Percentiles rank a stretch among this genome's conserved stretches.
phyloP scores from a whole-genome alignment of 2,329 filamentous ascomycete species.

The Diaporthe eres region DNA sequence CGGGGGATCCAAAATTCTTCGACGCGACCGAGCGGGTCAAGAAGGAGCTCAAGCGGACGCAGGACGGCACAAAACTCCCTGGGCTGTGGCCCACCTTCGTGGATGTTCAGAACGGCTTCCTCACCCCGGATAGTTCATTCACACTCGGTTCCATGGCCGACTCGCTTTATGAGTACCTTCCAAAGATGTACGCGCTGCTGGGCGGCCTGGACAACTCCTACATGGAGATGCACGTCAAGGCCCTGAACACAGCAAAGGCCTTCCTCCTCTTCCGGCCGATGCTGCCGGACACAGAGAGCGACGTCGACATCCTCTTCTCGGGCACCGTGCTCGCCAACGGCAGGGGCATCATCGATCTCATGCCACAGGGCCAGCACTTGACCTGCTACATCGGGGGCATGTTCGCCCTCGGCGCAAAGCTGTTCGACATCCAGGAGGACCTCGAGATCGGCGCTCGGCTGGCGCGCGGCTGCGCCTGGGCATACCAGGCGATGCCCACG shows the following conservation, averaged over 20 bases:
- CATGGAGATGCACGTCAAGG: slow-evolving; percentile 72
- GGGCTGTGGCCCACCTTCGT: slow-evolving; percentile 80
- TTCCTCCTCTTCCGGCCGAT: slow-evolving; percentile 79
- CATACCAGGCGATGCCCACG: slow-evolving; percentile 63
- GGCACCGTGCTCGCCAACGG: slow-evolving; percentile 55
- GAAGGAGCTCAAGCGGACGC: slow-evolving; percentile 73
- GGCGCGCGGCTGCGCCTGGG: slow-evolving; percentile 68
- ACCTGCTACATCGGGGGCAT: slow-evolving; percentile 61
- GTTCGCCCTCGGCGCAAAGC: slow-evolving; percentile 57
- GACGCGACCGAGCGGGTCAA: slow-evolving; percentile 83
- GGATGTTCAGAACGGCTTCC: slow-evolving; percentile 70
- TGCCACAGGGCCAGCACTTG: slow-evolving; percentile 57
- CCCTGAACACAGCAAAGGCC: slow-evolving; percentile 73
- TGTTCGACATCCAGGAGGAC: slow-evolving; percentile 54
- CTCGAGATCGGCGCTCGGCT: slow-evolving; percentile 63
- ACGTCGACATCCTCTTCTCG: slow-evolving; percentile 70
- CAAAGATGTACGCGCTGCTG: slow-evolving; percentile 73
- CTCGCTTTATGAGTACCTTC: slow-evolving; percentile 71
- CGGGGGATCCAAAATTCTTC: slow-evolving; percentile 80
- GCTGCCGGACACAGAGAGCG: slow-evolving; percentile 63
- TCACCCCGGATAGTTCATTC: slow-evolving; percentile 54
- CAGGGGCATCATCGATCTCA: slow-evolving; percentile 47
- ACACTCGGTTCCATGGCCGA: slow-evolving; percentile 62
- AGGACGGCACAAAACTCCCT: slow-evolving; percentile 76
- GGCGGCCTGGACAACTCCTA: slow-evolving; percentile 76